A percentile compares a stretch with the other conserved stretches of the same genome.
Conservation (phyloP, 2,329 filamentous ascomycete genomes). For the Penicillium sp. region DNA sequence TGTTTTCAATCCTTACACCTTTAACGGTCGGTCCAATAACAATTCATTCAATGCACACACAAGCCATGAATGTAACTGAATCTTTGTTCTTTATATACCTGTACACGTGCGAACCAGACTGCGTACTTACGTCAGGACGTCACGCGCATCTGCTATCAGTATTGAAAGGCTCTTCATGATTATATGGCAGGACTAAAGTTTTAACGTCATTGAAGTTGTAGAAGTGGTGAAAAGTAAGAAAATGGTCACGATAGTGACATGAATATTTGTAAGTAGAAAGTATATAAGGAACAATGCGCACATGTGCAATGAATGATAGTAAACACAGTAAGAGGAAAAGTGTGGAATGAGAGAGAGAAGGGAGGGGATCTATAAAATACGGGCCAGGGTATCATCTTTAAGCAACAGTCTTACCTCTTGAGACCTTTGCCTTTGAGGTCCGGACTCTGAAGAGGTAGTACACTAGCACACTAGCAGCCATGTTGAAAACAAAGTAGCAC, state of each 20-base stretch:
- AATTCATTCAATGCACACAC: too few relatives aligned
- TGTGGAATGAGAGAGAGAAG: not conserved
- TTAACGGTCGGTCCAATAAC: too few relatives aligned
- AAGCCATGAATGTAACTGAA: too few relatives aligned
- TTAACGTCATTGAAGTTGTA: not conserved
- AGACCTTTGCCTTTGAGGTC: constrained; percentile 34
- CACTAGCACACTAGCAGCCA: constrained; percentile 48
- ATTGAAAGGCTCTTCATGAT: too few relatives aligned
- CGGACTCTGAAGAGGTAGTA: constrained; percentile 48
- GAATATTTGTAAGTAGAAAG: not conserved
- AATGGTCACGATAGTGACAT: not conserved
- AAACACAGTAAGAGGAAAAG: not conserved
- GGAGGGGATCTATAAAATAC: not conserved
- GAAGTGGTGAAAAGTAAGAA: not conserved
- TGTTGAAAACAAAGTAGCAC: constrained; percentile 60
- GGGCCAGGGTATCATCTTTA: not conserved
- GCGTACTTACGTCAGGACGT: too few relatives aligned
- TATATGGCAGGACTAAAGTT: too few relatives aligned
- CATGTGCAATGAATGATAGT: not conserved
- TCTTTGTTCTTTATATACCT: too few relatives aligned
- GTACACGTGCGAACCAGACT: too few relatives aligned
- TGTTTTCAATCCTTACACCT: too few relatives aligned
- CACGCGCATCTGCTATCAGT: too few relatives aligned
- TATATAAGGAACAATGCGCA: not conserved
- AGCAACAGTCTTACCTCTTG: not conserved